Evolutionary conservation across 495 filamentous ascomycete genomes (phyloP).

Genomic region (Annulohypoxylon stygium): DNA sequence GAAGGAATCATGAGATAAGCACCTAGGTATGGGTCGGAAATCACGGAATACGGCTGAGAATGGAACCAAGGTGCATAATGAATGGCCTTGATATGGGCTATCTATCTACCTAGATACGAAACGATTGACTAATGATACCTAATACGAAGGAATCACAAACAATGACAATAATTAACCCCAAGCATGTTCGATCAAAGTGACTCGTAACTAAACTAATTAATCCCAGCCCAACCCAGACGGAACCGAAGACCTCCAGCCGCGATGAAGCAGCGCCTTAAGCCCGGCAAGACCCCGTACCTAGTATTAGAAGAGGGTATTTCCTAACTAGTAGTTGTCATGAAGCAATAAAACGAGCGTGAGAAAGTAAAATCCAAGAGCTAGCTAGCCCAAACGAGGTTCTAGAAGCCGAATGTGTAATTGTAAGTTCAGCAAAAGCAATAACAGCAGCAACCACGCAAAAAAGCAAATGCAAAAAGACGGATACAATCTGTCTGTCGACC

Average conservation of each 20-base stretch:
- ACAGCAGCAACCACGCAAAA: conserved; percentile 14
- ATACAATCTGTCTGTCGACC: conserved; percentile 20
- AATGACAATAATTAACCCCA: conserved; percentile 10
- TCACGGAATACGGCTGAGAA: conserved; percentile 26
- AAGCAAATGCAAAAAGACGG: conserved; percentile 20
- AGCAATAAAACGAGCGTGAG: conserved; percentile 34
- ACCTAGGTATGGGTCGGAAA: conserved; percentile 9
- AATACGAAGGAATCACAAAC: conserved; percentile 26
- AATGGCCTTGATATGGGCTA: conserved; percentile 40
- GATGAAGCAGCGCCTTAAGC: conserved; percentile 14
- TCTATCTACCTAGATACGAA: conserved; percentile 45
- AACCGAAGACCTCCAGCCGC: conserved; percentile 22
- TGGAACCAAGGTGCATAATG: conserved; percentile 36
- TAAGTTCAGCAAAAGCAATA: conserved; percentile 22
- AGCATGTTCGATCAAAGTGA: conserved; percentile 23
- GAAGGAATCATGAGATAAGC: conserved; percentile 25
- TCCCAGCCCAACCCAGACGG: conserved; percentile 16
- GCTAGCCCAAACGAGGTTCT: conserved; percentile 28
- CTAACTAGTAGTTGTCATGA: conserved; percentile 9
- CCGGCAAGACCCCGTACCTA: neutral
- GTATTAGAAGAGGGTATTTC: conserved; percentile 10
- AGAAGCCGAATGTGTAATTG: conserved; percentile 30
- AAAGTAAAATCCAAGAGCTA: conserved; percentile 39
- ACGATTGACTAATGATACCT: conserved; percentile 49
- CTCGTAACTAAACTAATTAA: conserved; percentile 21